Evolutionary conservation across 2,329 filamentous ascomycete species (phyloP), one percentile per base, ranked within the genome.

Genomic region (Nannizziopsis barbatae): DNA sequence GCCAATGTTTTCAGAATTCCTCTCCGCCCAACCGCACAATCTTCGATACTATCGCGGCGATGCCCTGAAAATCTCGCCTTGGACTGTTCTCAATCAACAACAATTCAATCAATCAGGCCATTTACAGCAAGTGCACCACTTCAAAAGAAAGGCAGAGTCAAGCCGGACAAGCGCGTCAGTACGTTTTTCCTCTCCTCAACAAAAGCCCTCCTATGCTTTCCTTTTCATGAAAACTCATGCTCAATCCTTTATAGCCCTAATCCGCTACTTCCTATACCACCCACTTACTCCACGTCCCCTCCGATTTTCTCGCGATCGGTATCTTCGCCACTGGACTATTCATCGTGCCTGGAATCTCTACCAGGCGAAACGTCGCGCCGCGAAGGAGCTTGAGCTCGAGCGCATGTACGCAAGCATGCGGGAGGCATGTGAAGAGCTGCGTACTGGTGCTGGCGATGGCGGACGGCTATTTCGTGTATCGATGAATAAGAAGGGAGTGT

Each of bases 271-370:
- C 66, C 77, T 86, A 57, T 69, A 75, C 59, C 82, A 86, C 65
- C 80, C 81, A 1, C 68, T 76, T 27, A 84, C 79, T 5, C 82
- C 81, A 0, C 79, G 81, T 10, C 89, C 92, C 0, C 78, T 98
- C 55, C 84, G 87, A 59, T 89, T 96, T 77, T 87, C 80, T 36
- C 87, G 90, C 58, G 84, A 84, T 67, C 82, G 92, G 49, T 78
- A 81, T 67, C 80, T 98, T 55, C 86, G 92, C 41, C 92, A 98
- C 75, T 98, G 92, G 92, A 96, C 92, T 45, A 96, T 98, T 67
- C 89, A 96, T 74, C 88, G 92, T 58, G 90, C 90, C 17, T 96
- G 89, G 87, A 76, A 86, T 60, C 75, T 96, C 27, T 84, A 83
- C 69, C 80, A 82, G 59, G 76, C 81, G 57, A 77, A 84, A 63